These are phyloP conservation scores for Globisporangium emineosum DNA, from an alignment of 352 stramenopile species.

Conservation along the genomic window DNA sequence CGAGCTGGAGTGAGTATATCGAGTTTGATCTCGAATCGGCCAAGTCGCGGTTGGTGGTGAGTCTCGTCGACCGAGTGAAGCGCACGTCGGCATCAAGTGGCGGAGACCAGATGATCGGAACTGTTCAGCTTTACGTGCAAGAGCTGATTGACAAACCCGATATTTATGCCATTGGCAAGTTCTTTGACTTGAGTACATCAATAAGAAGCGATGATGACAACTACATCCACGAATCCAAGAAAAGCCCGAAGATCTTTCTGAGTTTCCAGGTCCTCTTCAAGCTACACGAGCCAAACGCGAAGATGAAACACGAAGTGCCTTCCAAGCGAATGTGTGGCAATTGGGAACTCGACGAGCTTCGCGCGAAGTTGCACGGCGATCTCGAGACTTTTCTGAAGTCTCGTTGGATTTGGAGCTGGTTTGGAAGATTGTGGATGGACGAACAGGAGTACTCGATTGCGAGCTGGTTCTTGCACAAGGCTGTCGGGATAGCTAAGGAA, in stretches of 20 bases:
- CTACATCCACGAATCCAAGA: conserved; percentile 13
- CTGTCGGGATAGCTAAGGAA: conserved; percentile 2
- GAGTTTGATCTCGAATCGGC: conserved; percentile 44
- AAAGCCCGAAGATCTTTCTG: conserved; percentile 19
- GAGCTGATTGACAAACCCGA: conserved; percentile 31
- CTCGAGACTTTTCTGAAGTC: conserved; percentile 41
- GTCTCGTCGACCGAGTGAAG: conserved; percentile 36
- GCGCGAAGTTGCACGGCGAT: conserved; percentile 44
- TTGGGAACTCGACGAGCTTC: conserved; percentile 43
- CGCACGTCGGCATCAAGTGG: conserved; percentile 1
- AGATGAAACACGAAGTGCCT: not conserved
- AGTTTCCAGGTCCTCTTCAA: conserved; percentile 16
- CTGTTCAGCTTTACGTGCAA: conserved; percentile 35
- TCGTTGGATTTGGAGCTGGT: conserved; percentile 62
- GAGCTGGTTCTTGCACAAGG: conserved; percentile 42
- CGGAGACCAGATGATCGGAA: conserved; percentile 30
- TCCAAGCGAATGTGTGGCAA: conserved; percentile 28
- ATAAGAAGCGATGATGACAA: not conserved
- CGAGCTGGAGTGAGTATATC: conserved; percentile 59
- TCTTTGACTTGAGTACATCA: conserved; percentile 8
- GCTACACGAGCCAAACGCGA: not conserved
- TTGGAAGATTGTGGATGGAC: conserved; percentile 31
- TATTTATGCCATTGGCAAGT: conserved; percentile 19
- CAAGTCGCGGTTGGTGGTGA: conserved; percentile 37
- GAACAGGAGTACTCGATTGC: conserved; percentile 49